Conservation (phyloP, 805 yeast genomes). For the Komagataella ulmi region DNA sequence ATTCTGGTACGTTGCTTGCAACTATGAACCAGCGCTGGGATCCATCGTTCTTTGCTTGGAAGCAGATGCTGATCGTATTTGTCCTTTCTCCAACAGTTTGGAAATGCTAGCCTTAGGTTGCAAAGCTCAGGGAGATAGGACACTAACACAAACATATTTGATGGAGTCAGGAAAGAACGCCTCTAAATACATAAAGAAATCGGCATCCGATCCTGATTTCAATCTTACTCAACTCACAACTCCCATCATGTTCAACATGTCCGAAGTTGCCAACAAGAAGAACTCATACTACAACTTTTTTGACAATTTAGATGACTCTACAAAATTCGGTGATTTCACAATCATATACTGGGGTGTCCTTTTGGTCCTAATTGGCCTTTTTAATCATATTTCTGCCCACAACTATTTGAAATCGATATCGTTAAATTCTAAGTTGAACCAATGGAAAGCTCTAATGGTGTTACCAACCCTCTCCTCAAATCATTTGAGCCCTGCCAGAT, state of each 20-base stretch:
- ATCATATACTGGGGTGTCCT: conserved; percentile 12
- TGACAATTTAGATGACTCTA: conserved; percentile 7
- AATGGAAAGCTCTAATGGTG: conserved; percentile 8
- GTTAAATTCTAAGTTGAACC: conserved; percentile 5
- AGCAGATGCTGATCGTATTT: conserved; percentile 2
- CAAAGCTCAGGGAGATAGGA: conserved; percentile 1
- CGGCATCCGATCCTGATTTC: neutral
- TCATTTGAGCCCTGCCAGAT: conserved; percentile 11
- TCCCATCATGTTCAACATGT: conserved; percentile 3
- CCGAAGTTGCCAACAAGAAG: conserved; percentile 1
- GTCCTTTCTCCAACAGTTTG: conserved; percentile 3
- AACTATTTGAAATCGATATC: conserved; percentile 1
- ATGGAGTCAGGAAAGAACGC: conserved; percentile 6
- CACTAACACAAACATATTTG: conserved; percentile 1
- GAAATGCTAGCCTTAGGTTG: conserved; percentile 5
- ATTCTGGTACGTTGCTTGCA: conserved; percentile 13
- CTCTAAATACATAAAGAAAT: conserved; percentile 2
- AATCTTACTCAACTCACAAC: conserved; percentile 8
- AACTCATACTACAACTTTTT: conserved; percentile 10
- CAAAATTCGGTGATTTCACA: conserved; percentile 5
- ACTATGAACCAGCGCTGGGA: conserved; percentile 13
- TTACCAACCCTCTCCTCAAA: conserved; percentile 10
- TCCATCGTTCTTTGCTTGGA: conserved; percentile 12
- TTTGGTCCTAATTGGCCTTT: conserved; percentile 6
- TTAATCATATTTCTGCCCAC: conserved; percentile 7